These are phyloP conservation scores for Boletus nobilissimus DNA, from an alignment of 1,284 basidiomycete genomes.

Conservation along the genomic window DNA sequence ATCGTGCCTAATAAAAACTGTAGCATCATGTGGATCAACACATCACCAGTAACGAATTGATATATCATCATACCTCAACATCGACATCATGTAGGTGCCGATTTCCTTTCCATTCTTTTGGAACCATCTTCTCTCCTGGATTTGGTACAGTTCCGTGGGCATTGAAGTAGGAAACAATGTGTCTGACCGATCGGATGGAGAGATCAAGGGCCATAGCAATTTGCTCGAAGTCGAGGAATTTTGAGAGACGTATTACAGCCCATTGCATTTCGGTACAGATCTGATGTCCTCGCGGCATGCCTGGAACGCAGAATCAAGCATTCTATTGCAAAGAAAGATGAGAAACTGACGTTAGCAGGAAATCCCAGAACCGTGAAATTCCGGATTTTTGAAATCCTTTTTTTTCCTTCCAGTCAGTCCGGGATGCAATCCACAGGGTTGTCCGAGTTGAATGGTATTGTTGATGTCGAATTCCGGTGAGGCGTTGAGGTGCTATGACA, in stretches of 20 bases:
- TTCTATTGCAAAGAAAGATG: not conserved
- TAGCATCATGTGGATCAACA: not conserved
- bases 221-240: not conserved
- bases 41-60: not conserved
- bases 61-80: not conserved
- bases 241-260: conserved; percentile 1
- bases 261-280: not conserved
- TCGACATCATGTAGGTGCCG: not conserved
- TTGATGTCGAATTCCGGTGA: not conserved
- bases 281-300: not conserved
- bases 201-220: not conserved
- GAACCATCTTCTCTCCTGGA: not conserved
- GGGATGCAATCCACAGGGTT: not conserved
- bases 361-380: not conserved
- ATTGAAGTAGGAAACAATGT: not conserved
- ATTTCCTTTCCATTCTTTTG: not conserved
- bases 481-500: not conserved
- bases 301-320: not conserved
- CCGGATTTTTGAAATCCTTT: not conserved
- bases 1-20: not conserved
- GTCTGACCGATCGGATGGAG: not conserved
- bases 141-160: not conserved
- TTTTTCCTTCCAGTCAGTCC: not conserved
- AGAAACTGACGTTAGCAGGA: not conserved
- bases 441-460: not conserved